Evolutionary conservation across 108 stramenopile genomes (phyloP).

Genomic region (Cyclotella kingstonii): DNA sequence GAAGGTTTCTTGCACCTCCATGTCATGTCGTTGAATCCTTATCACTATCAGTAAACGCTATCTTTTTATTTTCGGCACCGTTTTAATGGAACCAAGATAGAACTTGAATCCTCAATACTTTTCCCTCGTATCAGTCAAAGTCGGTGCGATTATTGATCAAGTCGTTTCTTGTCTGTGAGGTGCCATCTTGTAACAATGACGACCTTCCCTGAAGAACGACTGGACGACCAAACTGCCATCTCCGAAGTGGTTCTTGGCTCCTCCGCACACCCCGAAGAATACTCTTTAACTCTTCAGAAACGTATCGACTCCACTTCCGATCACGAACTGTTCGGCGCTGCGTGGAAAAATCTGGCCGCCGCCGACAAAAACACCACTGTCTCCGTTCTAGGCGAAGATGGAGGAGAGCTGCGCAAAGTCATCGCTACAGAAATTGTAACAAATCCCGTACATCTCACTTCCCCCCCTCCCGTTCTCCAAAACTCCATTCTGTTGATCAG

Average conservation of each 20-base stretch:
- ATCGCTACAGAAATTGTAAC: slow-evolving; percentile 53
- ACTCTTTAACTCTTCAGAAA: background rate
- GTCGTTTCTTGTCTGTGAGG: no score
- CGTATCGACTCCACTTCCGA: slow-evolving; percentile 14
- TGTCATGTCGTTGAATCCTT: no score
- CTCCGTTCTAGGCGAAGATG: slow-evolving; percentile 40
- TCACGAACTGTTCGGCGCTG: slow-evolving; percentile 45
- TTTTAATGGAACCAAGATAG: no score
- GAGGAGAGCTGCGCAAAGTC: slow-evolving; percentile 37
- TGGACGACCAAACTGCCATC: background rate
- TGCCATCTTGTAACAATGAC: no score
- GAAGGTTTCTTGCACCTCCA: background rate
- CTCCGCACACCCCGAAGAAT: background rate
- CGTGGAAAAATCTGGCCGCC: slow-evolving; percentile 18
- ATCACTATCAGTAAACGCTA: no score
- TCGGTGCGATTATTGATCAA: no score
- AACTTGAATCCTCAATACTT: no score
- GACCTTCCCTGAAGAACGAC: background rate
- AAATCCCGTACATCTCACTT: slow-evolving; percentile 22
- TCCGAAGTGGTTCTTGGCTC: slow-evolving; percentile 22
- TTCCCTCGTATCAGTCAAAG: no score
- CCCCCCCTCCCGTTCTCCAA: slow-evolving; percentile 37
- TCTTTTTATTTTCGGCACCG: no score
- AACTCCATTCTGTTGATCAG: slow-evolving; percentile 49
- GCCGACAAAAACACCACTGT: slow-evolving; percentile 43